Base-by-base conservation (phyloP, 345 rosid species). In the Citrus hindsii region DNA sequence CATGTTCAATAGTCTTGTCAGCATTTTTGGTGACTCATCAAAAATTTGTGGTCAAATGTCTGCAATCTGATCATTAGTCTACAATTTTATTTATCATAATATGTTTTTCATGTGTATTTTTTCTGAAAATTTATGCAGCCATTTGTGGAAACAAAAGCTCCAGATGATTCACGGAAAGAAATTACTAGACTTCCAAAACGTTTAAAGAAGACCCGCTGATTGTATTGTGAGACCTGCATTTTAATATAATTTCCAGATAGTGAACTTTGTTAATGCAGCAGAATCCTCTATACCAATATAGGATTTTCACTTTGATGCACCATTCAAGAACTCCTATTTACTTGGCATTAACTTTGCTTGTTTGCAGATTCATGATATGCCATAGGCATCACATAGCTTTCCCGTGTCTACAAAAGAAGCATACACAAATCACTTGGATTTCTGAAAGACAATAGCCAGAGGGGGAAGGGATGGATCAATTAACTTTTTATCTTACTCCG, bases 91-190 rank as follows among this genome's bases (percentile, higher is more conserved):
- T 63, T 21, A 18, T 56, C 25, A 67, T 19, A 24, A 76, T 35
- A 6, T 5, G 51, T 4, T 82, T 27, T 28, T 74, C 33, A 59
- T 8, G n/a, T 46, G 33, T 63, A 5, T 22, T 42, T 37, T 8
- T 71, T 27, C 27, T 46, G 48, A 25, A 38, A 19, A 40, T 75
- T 4, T 62, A 62, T 85, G 92, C 97, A 95, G 99, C 95, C 97
- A 38, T 89, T 89, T 79, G 73, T 88, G 64, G 93, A 92, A 46
- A 73, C 82, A 13, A 91, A 87, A 81, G 74, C 87, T 48, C 77
- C 82, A 0, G 94, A 93, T 78, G 97, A 90, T 74, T 16, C 80
- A 32, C 85, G 88, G 87, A 93, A 93, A 85, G 98, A 88, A 79
- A 76, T 85, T 7, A 42, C 67, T 69, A 86, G 86, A 77, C 87